Base-by-base conservation (phyloP, 306 rosid species). In the Vigna reflexopilosa region DNA sequence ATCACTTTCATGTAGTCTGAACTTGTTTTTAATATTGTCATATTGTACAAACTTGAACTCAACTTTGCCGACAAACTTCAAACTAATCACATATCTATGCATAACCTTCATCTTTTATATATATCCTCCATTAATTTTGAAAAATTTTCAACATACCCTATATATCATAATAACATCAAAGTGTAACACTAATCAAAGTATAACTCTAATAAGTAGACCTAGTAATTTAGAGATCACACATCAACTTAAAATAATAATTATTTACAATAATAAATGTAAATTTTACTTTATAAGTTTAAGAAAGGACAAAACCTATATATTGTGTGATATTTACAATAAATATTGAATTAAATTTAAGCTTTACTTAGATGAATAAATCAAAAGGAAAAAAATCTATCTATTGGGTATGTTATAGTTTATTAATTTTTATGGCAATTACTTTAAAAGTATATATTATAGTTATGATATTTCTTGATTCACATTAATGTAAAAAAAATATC, bases 21-120 rank as follows among this genome's bases (percentile, higher is more conserved):
- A 19, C 34, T 55, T 75, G 61, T 68, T 26, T 19, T 22, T 73
- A 15, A 49, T 61, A 78, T 57, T 51, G 47, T 65, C 72, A 38
- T 69, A 26, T 67, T 67, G 22, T n/a, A 44, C 56, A 73, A 75
- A 66, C 69, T 72, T 84, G 82, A 72, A 80, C 80, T 65, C 77
- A 76, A 66, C 82, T 66, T 80, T 72, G 80, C 77, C 82, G 80
- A 80, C 87, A 84, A 66, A 80, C 36, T 55, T 66, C 19, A 51
- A 26, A 71, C 24, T 26, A 69, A 75, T 80, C 54, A 40, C 72
- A 71, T 67, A 38, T 70, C 71, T 10, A 34, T 52, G 3, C 13
- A 68, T 55, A 54, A 65, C 26, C 40, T 58, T 77, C 79, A 16
- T 77, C 20, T 20, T 17, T 24, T 24, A 57, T 45, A 0, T 56